Percentiles rank a stretch among this genome's conserved stretches.
Conservation (phyloP, 2,329 filamentous ascomycete species). For the Cladophialophora yegresii region DNA sequence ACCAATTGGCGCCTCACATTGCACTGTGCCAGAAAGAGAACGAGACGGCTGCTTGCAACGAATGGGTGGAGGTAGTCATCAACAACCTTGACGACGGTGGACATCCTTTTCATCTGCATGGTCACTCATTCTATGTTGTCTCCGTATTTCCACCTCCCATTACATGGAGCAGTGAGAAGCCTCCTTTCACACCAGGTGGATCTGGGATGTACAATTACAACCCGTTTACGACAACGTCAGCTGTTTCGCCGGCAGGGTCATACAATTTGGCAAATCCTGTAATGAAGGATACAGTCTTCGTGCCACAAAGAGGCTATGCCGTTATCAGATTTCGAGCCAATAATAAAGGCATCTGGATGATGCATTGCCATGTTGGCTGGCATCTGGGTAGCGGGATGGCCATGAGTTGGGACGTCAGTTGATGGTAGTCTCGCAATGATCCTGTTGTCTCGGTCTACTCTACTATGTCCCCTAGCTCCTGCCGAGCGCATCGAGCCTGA, state of each 20-base stretch:
- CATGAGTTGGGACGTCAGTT: constrained; percentile 43
- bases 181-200: constrained; percentile 7
- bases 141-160: constrained; percentile 29
- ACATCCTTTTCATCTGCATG: constrained; percentile 56
- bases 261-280: constrained; percentile 20
- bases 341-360: constrained; percentile 43
- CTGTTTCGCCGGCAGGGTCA: constrained; percentile 16
- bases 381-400: constrained; percentile 49
- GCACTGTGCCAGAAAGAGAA: background rate
- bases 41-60: background rate
- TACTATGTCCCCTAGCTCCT: no score
- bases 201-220: constrained; percentile 17
- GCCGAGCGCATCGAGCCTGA: no score
- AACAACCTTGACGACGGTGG: constrained; percentile 44
- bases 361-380: constrained; percentile 45
- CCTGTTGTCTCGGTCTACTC: no score
- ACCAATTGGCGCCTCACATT: constrained; percentile 43
- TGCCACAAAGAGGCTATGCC: constrained; percentile 21
- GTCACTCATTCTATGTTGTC: constrained; percentile 55
- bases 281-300: constrained; percentile 21
- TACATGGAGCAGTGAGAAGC: constrained; percentile 33
- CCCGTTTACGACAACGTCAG: constrained; percentile 11
- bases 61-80: constrained; percentile 48
- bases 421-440: background rate
- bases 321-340: constrained; percentile 41